A percentile compares a stretch with the other conserved stretches of the same genome.
phyloP scores from a whole-genome alignment of 306 rosid species.

The Inga oerstediana region DNA sequence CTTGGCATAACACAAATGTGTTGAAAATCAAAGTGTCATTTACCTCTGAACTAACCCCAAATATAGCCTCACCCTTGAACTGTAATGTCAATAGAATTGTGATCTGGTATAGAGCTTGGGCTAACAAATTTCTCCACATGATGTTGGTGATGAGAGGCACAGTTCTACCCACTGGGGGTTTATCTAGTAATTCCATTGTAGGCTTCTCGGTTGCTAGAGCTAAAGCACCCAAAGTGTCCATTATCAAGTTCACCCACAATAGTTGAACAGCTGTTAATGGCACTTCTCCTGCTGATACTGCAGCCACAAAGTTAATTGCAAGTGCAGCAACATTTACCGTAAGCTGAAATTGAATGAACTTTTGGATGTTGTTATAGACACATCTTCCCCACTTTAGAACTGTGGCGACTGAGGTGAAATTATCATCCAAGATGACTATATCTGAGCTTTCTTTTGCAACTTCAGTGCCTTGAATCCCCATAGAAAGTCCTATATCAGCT shows the following conservation, averaged over 20 bases:
- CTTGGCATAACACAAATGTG: constrained; percentile 33
- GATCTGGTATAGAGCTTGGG: constrained; percentile 33
- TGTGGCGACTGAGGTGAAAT: constrained; percentile 26
- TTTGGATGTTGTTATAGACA: constrained; percentile 28
- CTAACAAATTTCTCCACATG: constrained; percentile 33
- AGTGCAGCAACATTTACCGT: constrained; percentile 37
- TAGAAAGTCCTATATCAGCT: constrained; percentile 37
- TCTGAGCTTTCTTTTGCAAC: constrained; percentile 41
- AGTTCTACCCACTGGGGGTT: not conserved
- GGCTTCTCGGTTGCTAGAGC: constrained; percentile 37
- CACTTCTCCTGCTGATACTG: constrained; percentile 24
- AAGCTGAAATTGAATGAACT: constrained; percentile 38
- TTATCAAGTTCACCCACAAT: constrained; percentile 34
- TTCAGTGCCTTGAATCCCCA: constrained; percentile 43
- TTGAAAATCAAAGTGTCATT: constrained; percentile 34
- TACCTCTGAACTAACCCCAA: constrained; percentile 22
- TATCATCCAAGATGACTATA: constrained; percentile 37
- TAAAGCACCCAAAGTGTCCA: constrained; percentile 36
- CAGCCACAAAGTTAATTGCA: constrained; percentile 21
- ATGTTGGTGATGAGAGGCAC: constrained; percentile 35
- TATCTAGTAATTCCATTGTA: constrained; percentile 17
- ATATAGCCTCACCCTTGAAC: constrained; percentile 27
- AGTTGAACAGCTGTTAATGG: constrained; percentile 30
- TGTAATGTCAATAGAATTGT: constrained; percentile 17
- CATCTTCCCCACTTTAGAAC: constrained; percentile 39